phyloP scores from a whole-genome alignment of 306 rosid species.

The Gastrolobium villosum region DNA sequence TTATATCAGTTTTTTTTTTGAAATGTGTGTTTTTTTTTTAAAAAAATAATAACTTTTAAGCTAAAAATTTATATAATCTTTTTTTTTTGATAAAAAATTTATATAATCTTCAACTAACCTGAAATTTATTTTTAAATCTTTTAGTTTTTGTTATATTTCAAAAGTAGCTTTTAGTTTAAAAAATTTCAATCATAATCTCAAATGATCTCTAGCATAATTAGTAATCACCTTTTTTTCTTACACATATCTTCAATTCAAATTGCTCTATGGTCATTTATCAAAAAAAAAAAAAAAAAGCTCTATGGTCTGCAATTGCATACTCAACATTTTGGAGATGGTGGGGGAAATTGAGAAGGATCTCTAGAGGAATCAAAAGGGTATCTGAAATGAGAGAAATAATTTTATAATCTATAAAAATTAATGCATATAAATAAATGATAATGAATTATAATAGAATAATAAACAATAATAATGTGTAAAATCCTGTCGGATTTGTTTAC shows the following conservation, averaged over 20 bases:
- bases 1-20: no score
- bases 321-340: slow-evolving; percentile 9
- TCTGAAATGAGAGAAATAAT: neutral
- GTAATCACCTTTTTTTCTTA: neutral
- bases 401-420: no score
- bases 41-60: no score
- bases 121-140: no score
- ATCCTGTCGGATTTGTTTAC: slow-evolving; percentile 18
- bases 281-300: no score
- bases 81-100: no score
- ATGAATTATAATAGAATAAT: neutral
- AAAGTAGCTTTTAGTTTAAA: no score
- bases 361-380: slow-evolving; percentile 10
- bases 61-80: no score
- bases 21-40: no score
- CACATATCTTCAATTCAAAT: neutral
- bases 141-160: no score
- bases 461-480: neutral
- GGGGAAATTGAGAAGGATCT: neutral
- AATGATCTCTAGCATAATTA: neutral
- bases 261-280: neutral
- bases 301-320: neutral
- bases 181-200: neutral
- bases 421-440: neutral
- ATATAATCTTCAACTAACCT: no score